Evolutionary conservation across 345 rosid species (phyloP), one percentile per base, ranked within the genome.

Genomic region (Pistacia integerrima): DNA sequence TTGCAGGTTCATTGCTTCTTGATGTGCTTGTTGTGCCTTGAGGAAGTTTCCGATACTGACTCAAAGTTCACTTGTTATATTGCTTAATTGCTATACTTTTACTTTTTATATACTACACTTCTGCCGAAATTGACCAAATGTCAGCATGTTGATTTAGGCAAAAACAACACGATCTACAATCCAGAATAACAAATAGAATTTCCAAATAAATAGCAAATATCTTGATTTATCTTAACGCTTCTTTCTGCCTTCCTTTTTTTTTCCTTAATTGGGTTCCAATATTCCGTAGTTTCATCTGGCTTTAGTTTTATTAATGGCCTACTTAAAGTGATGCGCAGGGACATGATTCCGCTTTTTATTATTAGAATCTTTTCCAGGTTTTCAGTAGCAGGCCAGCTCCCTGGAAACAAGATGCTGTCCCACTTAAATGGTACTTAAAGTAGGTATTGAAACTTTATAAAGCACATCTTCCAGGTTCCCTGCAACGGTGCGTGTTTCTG

Each of bases 1-100:
- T 54, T 70, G 44, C 73, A 54, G 72, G 61, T 30, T 55, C 73
- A 33, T 54, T 35, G 8, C 48, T 33, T 56, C 48, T 28, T 55
- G 41, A 69, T 51, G 11, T 35, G 62, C 49, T 33, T 16, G 0
- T 14, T 11, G 33, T 70, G 63, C 33, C 28, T 16, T 70, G 11
- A 9, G 38, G 58, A 33, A 20, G 58, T 4, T 12, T n/a, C 8
- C 0, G 25, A 33, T 16, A 56, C 22, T 1, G 44, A 11, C 10
- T 48, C 38, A 25, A 22, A 69, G 35, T 16, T 54, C 33, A 20
- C 73, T 36, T 33, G 20, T 30, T 14, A 69, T 13, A 35, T 36
- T 28, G 44, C 52, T 25, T 25, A 25, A 25, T 25, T 25, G 25
- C 25, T 25, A 25, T 25, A 25, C 25, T 25, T 25, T 25, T 25